phyloP scores from a whole-genome alignment of 352 stramenopile species.

The Plasmopara halstedii region DNA sequence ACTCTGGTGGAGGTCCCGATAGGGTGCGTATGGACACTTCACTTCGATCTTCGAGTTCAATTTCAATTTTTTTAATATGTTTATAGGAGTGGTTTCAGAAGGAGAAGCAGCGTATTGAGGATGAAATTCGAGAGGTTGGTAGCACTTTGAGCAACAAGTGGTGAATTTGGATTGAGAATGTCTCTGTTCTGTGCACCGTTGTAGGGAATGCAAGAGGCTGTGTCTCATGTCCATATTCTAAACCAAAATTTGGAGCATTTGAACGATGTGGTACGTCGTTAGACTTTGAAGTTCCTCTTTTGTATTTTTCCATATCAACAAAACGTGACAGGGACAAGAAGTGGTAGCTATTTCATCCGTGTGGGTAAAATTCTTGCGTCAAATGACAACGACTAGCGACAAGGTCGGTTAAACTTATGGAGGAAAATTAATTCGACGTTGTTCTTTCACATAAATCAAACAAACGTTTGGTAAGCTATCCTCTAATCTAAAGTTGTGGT shows the following conservation, averaged over 20 bases:
- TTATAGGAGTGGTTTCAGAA: constrained; percentile 54
- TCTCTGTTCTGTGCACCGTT: background rate
- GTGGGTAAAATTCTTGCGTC: constrained; percentile 63
- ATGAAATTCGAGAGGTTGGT: constrained; percentile 61
- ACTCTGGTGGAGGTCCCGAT: constrained; percentile 21
- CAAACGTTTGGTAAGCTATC: too few species aligned
- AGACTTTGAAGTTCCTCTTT: background rate
- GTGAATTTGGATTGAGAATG: background rate
- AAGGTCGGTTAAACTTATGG: constrained; percentile 22
- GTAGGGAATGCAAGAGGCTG: constrained; percentile 69
- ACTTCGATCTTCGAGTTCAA: too few species aligned
- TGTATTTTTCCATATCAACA: too few species aligned
- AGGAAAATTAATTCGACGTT: background rate
- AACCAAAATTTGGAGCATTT: constrained; percentile 77
- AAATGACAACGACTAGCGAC: constrained; percentile 38
- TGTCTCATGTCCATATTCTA: constrained; percentile 76
- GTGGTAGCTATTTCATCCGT: constrained; percentile 63
- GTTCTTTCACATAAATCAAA: too few species aligned
- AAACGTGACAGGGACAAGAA: constrained; percentile 54
- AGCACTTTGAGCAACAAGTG: background rate
- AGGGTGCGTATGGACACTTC: constrained; percentile 8
- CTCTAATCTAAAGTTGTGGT: too few species aligned
- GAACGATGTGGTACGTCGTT: constrained; percentile 58
- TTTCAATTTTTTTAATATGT: too few species aligned
- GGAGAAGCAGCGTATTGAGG: constrained; percentile 61